A percentile compares a stretch with the other conserved stretches of the same genome.
Conservation (phyloP, 495 filamentous ascomycete genomes). For the Neurospora intermedia region DNA sequence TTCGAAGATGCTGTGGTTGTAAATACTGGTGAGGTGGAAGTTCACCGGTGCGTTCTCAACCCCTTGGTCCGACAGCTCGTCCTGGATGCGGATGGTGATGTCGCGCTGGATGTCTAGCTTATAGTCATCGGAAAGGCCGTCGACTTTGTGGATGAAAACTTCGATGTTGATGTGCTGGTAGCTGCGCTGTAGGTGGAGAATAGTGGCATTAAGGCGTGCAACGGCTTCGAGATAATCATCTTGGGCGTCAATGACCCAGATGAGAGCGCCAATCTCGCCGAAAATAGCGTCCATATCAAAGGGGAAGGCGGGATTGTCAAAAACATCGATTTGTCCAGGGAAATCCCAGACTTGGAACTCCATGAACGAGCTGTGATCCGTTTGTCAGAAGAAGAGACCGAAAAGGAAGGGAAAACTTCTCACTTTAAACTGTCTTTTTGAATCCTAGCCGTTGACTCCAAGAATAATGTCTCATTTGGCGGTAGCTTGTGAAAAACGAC, state of each 20-base stretch:
- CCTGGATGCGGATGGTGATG: conserved; percentile 90
- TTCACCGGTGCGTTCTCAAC: conserved; percentile 85
- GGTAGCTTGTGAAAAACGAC: conserved; percentile 98
- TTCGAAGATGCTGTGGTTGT: conserved; percentile 96
- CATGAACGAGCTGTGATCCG: conserved; percentile 72
- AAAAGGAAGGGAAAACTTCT: conserved; percentile 2
- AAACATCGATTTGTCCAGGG: conserved; percentile 82
- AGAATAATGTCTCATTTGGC: conserved; percentile 84
- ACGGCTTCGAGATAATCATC: conserved; percentile 93
- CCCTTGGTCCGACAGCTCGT: conserved; percentile 85
- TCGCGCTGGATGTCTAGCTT: conserved; percentile 88
- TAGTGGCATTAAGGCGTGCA: conserved; percentile 71
- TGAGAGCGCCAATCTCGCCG: conserved; percentile 80
- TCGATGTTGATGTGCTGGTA: conserved; percentile 92
- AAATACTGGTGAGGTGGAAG: conserved; percentile 93
- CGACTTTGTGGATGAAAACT: conserved; percentile 97
- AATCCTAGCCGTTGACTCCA: conserved; percentile 87
- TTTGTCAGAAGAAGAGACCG: conserved; percentile 8
- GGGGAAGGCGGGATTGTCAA: conserved; percentile 52
- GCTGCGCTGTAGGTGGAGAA: conserved; percentile 72
- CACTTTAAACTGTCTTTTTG: conserved; percentile 89
- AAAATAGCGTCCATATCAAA: conserved; percentile 89
- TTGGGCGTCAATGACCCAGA: conserved; percentile 98
- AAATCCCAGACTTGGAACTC: conserved; percentile 98
- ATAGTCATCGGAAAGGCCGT: conserved; percentile 90